phyloP scores from a whole-genome alignment of 2,329 filamentous ascomycete species.

The Diaporthe citri region DNA sequence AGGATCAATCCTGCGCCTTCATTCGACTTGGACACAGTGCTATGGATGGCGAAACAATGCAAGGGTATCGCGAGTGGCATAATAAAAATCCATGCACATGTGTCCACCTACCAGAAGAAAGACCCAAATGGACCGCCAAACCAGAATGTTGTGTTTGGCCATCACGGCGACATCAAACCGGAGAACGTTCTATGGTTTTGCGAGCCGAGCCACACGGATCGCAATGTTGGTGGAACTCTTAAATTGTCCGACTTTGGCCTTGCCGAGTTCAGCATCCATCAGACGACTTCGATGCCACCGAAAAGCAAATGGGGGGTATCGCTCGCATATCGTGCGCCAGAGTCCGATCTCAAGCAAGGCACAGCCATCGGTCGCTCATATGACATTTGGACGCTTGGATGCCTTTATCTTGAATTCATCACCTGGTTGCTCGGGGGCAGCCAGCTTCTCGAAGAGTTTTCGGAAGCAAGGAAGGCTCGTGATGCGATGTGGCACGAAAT shows the following conservation, averaged over 20 bases:
- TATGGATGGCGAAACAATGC: slow-evolving; percentile 41
- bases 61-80: slow-evolving; percentile 39
- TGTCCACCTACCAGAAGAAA: not conserved
- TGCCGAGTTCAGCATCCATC: not conserved
- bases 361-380: not conserved
- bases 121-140: not conserved
- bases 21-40: not conserved
- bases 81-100: slow-evolving; percentile 38
- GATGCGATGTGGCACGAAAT: slow-evolving; percentile 17
- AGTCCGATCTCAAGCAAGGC: not conserved
- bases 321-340: slow-evolving; percentile 8
- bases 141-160: not conserved
- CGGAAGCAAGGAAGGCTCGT: not conserved
- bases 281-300: not conserved
- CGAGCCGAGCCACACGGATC: not conserved
- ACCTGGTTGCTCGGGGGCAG: slow-evolving; percentile 21
- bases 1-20: not conserved
- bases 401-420: slow-evolving; percentile 18
- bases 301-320: not conserved
- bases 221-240: not conserved
- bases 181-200: slow-evolving; percentile 29
- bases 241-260: slow-evolving; percentile 22
- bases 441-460: not conserved
- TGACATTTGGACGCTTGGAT: slow-evolving; percentile 25
- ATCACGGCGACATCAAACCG: slow-evolving; percentile 35